phyloP scores from a whole-genome alignment of 495 filamentous ascomycete genomes.

The Hypoxylon rickii region DNA sequence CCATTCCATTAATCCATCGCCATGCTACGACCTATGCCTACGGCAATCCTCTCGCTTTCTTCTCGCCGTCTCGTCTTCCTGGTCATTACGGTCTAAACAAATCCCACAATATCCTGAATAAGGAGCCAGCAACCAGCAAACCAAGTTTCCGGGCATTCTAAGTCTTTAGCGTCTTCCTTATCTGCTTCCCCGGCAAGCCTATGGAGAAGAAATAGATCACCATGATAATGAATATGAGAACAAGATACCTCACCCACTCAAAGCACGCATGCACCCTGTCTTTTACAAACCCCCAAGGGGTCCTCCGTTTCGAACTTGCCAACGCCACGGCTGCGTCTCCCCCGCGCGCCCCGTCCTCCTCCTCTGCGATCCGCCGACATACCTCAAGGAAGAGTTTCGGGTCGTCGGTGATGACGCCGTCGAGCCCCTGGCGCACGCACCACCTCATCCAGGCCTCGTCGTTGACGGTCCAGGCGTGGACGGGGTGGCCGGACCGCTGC shows the following conservation, averaged over 20 bases:
- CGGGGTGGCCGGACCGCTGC: constrained; percentile 54
- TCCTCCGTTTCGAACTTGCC: background rate
- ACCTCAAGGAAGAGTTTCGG: constrained; percentile 53
- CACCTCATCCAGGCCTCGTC: constrained; percentile 73
- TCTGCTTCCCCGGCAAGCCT: constrained; percentile 15
- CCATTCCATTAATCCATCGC: too few species aligned
- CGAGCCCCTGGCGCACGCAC: constrained; percentile 52
- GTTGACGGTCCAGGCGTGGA: constrained; percentile 89
- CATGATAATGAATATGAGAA: background rate
- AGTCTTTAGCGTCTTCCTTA: constrained; percentile 10
- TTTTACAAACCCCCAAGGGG: too few species aligned
- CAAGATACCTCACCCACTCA: constrained; percentile 9
- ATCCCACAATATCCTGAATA: background rate
- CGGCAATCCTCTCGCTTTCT: too few species aligned
- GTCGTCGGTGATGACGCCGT: constrained; percentile 57
- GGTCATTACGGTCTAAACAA: background rate
- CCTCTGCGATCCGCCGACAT: constrained; percentile 27
- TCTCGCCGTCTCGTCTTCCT: too few species aligned
- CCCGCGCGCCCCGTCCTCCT: constrained; percentile 3
- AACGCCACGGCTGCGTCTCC: background rate
- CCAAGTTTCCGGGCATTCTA: too few species aligned
- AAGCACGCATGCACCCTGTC: background rate
- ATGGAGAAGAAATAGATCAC: constrained; percentile 3
- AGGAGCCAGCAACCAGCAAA: too few species aligned
- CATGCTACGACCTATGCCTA: too few species aligned